Base-by-base conservation (phyloP, 177 flowering plant genomes). In the Telopea speciosissima region DNA sequence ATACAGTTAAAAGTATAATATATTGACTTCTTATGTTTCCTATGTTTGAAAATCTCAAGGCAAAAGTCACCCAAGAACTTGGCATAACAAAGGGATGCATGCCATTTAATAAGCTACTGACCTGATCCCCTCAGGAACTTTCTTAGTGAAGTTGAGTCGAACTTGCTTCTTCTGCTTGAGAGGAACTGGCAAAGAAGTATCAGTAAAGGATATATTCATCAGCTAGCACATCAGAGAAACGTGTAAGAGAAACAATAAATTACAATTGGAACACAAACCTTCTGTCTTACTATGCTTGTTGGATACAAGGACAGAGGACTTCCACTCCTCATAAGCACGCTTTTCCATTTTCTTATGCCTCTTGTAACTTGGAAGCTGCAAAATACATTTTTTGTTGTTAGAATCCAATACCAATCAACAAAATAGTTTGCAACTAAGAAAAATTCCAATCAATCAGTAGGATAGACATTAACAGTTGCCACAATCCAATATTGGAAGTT, bases 331-430 rank as follows among this genome's bases (percentile, higher is more conserved):
- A 45, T 88, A 90, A 24, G 81, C 87, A 62, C 24, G 79, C 49
- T 88, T 82, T 22, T 88, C 89, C 76, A 68, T 73, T 60, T 54
- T 75, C 63, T 94, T 94, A 5, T 82, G 86, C 76, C 77, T 77
- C 81, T 89, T 90, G 82, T 88, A 82, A 63, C 85, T 75, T 58
- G 99, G 87, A 72, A 75, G 69, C 97, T 94, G 88, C 78, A 80
- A 45, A 36, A 65, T 36, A 65, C 40, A 44, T 17, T 25, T 22
- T 31, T 26, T 64, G 22, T 22, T n/a, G 62, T 60, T 21, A 70
- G 19, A 40, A 63, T 22, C 28, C 42, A 31, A 22, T 14, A 16
- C 24, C 45, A 58, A 65, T 28, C 16, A 49, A 23, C 17, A 62
- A 33, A 22, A 4, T 22, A 2, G 21, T 21, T 36, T 49, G 49